Conservation (phyloP, 441 rosid species). For the Mallotus japonicus region DNA sequence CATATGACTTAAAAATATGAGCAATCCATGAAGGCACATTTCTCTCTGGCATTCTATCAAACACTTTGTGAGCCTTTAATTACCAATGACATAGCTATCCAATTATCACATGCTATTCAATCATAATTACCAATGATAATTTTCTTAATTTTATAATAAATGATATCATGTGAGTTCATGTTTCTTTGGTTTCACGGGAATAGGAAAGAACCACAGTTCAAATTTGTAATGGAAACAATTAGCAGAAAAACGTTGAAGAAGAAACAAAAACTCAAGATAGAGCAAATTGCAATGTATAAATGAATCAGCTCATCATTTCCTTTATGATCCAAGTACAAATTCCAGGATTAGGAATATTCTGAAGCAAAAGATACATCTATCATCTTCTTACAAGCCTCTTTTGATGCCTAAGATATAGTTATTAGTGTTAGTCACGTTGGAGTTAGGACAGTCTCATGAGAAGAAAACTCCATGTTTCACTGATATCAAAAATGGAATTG, state of each 20-base stretch:
- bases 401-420: constrained; percentile 11
- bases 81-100: no score
- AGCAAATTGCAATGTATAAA: neutral
- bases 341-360: no score
- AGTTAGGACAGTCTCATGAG: constrained; percentile 5
- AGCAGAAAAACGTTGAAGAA: no score
- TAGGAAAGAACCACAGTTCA: neutral
- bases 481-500: constrained; percentile 55
- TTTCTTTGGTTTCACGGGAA: neutral
- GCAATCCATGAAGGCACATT: no score
- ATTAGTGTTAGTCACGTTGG: constrained; percentile 16
- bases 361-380: constrained; percentile 1
- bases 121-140: no score
- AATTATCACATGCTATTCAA: no score
- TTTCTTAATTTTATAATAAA: neutral
- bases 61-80: no score
- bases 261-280: neutral
- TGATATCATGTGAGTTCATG: neutral
- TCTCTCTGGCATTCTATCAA: no score
- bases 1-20: no score
- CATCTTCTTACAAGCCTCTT: neutral
- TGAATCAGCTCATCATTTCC: constrained; percentile 16
- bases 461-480: constrained; percentile 10
- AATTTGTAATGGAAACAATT: neutral
- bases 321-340: constrained; percentile 24